Percentiles rank a stretch among this genome's conserved stretches.
Conservation (phyloP, 2,329 filamentous ascomycete genomes). For the Cladobotryum protrusum region DNA sequence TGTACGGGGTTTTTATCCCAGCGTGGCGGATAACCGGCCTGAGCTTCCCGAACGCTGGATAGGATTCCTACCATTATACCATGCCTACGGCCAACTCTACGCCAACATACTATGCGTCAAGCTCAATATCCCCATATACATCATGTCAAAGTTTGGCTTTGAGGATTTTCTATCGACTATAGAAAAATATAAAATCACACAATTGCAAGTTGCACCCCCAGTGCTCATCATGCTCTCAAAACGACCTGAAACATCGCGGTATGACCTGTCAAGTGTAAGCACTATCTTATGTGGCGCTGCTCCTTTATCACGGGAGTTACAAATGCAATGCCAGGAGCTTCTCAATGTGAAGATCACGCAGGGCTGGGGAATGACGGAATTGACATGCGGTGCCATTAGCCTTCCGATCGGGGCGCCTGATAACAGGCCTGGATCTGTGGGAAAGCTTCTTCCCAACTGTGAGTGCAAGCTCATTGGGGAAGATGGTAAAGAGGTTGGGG, state of each 20-base stretch:
- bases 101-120: constrained; percentile 42
- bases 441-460: constrained; percentile 46
- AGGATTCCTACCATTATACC: constrained; percentile 61
- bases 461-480: constrained; percentile 49
- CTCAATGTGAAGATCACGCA: constrained; percentile 39
- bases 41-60: constrained; percentile 43
- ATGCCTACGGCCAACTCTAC: constrained; percentile 51
- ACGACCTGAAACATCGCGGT: constrained; percentile 43
- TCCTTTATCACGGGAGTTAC: constrained; percentile 37
- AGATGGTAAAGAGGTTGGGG: constrained; percentile 41
- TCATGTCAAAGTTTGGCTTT: constrained; percentile 52
- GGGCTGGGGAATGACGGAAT: constrained; percentile 59
- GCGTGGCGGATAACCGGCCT: constrained; percentile 20
- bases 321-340: constrained; percentile 39
- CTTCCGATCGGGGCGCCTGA: constrained; percentile 32
- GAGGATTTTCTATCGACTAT: constrained; percentile 45
- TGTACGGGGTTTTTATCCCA: constrained; percentile 26
- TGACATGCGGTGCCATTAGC: constrained; percentile 35
- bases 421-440: constrained; percentile 40
- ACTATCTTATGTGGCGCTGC: constrained; percentile 47
- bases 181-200: constrained; percentile 46
- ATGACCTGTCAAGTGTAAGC: constrained; percentile 46
- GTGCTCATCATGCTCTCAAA: constrained; percentile 55
- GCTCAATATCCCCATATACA: constrained; percentile 42
- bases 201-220: constrained; percentile 49